Percentiles rank a stretch among this genome's conserved stretches.
Conservation (phyloP, 2,329 filamentous ascomycete genomes). For the Colletotrichum liriopes region DNA sequence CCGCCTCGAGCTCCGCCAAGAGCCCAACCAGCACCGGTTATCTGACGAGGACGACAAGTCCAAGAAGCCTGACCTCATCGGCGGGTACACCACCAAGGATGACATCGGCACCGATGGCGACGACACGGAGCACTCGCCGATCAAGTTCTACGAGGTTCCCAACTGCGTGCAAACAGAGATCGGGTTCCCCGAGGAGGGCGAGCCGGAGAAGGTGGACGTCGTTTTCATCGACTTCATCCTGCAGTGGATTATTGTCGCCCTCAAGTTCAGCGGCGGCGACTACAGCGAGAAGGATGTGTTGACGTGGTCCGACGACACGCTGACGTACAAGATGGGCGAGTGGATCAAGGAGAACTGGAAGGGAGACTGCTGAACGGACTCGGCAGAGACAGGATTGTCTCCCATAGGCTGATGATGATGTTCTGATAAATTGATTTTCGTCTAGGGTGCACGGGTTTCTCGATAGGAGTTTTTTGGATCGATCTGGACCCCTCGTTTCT, state of each 20-base stretch:
- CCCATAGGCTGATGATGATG: neutral
- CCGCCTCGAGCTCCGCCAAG: conserved; percentile 51
- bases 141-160: conserved; percentile 83
- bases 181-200: conserved; percentile 68
- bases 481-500: neutral
- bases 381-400: neutral
- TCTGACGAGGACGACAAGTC: conserved; percentile 46
- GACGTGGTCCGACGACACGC: conserved; percentile 67
- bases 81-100: conserved; percentile 91
- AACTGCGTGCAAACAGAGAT: conserved; percentile 85
- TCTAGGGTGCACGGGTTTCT: conserved; percentile 7
- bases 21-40: conserved; percentile 51
- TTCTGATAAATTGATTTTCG: conserved; percentile 3
- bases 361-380: conserved; percentile 57
- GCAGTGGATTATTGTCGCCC: conserved; percentile 82
- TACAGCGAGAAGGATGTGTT: conserved; percentile 65
- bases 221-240: conserved; percentile 95
- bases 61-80: conserved; percentile 61
- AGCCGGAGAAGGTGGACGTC: conserved; percentile 84
- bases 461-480: conserved; percentile 24
- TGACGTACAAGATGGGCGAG: conserved; percentile 69
- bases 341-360: conserved; percentile 76
- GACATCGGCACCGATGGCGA: conserved; percentile 89
- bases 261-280: conserved; percentile 73
- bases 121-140: conserved; percentile 85